Base-by-base conservation (phyloP, 768 basidiomycete species). In the Panus rudis region DNA sequence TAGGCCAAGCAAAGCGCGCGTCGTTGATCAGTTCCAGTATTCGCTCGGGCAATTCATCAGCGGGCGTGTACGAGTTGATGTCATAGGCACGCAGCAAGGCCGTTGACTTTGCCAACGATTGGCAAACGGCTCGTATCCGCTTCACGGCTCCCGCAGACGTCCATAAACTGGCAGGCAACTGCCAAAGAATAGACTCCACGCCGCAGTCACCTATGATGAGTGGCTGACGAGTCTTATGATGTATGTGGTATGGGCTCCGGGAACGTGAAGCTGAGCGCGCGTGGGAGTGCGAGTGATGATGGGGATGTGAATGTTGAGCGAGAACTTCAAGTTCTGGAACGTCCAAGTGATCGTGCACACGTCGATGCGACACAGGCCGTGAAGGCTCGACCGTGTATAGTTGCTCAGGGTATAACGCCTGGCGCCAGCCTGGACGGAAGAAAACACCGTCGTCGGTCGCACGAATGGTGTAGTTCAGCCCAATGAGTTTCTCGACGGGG, bases 21-120 rank as follows among this genome's bases (percentile, higher is more conserved):
- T 89, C 86, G 50, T 81, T 79, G 33, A 89, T 75, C 24, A 89
- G 70, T 35, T 88, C 85, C n/a, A 84, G 63, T 0, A 88, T 68
- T 35, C 72, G 75, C 6, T 82, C 81, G 6, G 71, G 66, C 37
- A 89, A 74, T 52, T 87, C 84, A 14, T 81, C 78, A 30, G 77
- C 71, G 5, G 75, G 69, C 0, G 77, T 80, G 53, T 79, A 67
- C 0, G 75, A 53, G 19, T 69, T 65, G 45, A 89, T 84, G 50
- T 88, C 85, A 53, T 89, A 89, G 2, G 79, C 76, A 35, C 79
- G 75, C 45, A 86, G 66, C 41, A 87, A 60, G 38, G 65, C 66
- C 51, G 70, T 78, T 2, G 82, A 74, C 55, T 78, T 83, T 39
- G 58, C 63, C 35, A 87, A 64, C 14, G 78, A 81, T 56, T 84